A percentile compares a stretch with the other conserved stretches of the same genome.
Evolutionary conservation across 108 stramenopile genomes (phyloP).

Genomic region (Cyclotella atomus): DNA sequence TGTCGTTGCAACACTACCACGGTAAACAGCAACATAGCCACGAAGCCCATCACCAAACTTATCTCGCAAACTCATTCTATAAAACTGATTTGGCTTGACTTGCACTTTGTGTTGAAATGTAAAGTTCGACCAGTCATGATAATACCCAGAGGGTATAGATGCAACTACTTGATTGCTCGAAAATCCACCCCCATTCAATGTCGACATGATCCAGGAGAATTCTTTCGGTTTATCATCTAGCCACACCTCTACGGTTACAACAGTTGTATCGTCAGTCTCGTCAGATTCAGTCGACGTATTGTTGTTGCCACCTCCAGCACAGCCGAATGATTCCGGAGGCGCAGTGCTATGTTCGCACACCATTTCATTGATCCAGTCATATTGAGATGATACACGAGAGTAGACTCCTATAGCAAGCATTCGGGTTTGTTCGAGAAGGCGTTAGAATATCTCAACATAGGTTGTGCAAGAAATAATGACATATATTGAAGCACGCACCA

Average conservation of each 20-base stretch:
- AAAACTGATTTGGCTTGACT: conserved; percentile 31
- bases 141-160: conserved; percentile 34
- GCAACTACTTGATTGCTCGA: conserved; percentile 14
- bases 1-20: conserved; percentile 12
- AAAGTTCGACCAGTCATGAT: conserved; percentile 25
- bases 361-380: conserved; percentile 63
- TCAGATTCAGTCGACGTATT: background rate
- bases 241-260: conserved; percentile 34
- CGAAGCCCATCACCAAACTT: conserved; percentile 29
- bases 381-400: conserved; percentile 56
- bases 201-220: conserved; percentile 35
- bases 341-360: conserved; percentile 50
- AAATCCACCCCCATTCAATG: conserved; percentile 5
- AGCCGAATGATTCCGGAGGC: conserved; percentile 35
- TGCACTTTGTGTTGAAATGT: conserved; percentile 39
- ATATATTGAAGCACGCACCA: too few species aligned
- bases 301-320: conserved; percentile 16
- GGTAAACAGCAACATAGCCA: conserved; percentile 43
- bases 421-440: too few species aligned
- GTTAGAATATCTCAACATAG: too few species aligned
- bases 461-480: too few species aligned
- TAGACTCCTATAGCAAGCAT: conserved; percentile 41
- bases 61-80: conserved; percentile 37
- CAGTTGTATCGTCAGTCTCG: conserved; percentile 12
- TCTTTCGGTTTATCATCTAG: conserved; percentile 35